These are phyloP conservation scores for Helotiales sp. DNA, from an alignment of 2,329 filamentous ascomycete genomes.

Conservation along the genomic window DNA sequence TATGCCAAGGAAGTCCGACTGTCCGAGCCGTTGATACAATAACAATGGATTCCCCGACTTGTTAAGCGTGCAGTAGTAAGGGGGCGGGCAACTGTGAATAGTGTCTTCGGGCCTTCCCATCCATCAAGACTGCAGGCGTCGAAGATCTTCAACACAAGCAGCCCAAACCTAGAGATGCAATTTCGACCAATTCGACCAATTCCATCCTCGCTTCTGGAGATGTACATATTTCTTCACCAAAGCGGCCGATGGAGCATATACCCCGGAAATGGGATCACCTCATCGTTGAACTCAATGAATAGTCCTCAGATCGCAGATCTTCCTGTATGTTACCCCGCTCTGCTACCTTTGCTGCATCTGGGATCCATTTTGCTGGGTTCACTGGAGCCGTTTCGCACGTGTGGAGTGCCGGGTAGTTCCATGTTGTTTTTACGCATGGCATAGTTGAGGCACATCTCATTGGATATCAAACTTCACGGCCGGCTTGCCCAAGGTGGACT, in stretches of 20 bases:
- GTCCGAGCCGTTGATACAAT: slow-evolving; percentile 1
- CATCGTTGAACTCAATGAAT: slow-evolving; percentile 1
- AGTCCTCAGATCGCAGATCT: slow-evolving; percentile 16
- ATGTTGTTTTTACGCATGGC: background rate
- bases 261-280: slow-evolving; percentile 9
- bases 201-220: background rate
- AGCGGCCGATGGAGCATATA: background rate
- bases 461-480: background rate
- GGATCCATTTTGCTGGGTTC: background rate
- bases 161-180: background rate
- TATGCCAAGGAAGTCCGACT: background rate
- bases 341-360: background rate
- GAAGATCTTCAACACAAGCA: background rate
- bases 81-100: background rate
- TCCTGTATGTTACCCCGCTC: background rate
- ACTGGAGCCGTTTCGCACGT: slow-evolving; percentile 11
- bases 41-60: background rate
- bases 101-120: slow-evolving; percentile 6
- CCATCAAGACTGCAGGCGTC: background rate
- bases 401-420: background rate
- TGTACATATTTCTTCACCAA: background rate
- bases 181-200: background rate
- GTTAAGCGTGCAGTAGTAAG: slow-evolving; percentile 4
- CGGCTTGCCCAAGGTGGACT: background rate
- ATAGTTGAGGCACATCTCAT: background rate